Conservation (phyloP, 2,329 filamentous ascomycete species). For the Cadophora gregata region DNA sequence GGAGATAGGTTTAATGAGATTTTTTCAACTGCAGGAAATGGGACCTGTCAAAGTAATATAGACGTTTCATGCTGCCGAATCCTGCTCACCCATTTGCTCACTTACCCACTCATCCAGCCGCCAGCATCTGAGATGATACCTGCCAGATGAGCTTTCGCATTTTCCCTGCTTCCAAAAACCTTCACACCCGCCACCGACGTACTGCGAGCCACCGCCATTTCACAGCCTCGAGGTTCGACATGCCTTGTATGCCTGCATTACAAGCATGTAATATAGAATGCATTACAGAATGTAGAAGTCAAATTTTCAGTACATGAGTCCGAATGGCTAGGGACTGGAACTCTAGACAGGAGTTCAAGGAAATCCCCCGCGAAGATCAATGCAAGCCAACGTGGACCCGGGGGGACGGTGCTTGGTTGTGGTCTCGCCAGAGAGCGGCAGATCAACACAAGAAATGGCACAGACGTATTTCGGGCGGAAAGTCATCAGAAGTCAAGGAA, state of each 20-base stretch:
- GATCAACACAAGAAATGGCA: slow-evolving; percentile 16
- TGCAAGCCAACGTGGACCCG: slow-evolving; percentile 32
- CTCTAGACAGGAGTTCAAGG: slow-evolving; percentile 15
- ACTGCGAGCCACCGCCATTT: slow-evolving; percentile 24
- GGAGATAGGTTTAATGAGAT: slow-evolving; percentile 14
- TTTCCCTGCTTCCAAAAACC: slow-evolving; percentile 20
- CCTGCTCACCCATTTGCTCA: background rate
- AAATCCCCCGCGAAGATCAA: slow-evolving; percentile 34
- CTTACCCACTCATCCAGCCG: slow-evolving; percentile 24
- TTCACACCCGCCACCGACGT: slow-evolving; percentile 31
- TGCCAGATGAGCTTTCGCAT: slow-evolving; percentile 19
- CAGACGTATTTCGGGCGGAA: slow-evolving; percentile 12
- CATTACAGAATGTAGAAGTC: slow-evolving; percentile 18
- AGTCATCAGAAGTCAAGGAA: slow-evolving; percentile 1
- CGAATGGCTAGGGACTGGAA: slow-evolving; percentile 25
- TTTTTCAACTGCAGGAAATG: slow-evolving; percentile 4
- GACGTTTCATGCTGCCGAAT: slow-evolving; percentile 23
- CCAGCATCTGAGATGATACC: slow-evolving; percentile 28
- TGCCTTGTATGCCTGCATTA: slow-evolving; percentile 20
- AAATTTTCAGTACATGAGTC: slow-evolving; percentile 8
- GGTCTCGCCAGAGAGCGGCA: slow-evolving; percentile 22
- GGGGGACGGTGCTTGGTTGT: slow-evolving; percentile 7
- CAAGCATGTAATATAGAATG: slow-evolving; percentile 20
- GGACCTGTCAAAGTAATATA: slow-evolving; percentile 32
- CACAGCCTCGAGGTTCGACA: slow-evolving; percentile 18